Evolutionary conservation across 192 early-diverging fungal genomes (phyloP).

Genomic region (Umbelopsis isabellina): DNA sequence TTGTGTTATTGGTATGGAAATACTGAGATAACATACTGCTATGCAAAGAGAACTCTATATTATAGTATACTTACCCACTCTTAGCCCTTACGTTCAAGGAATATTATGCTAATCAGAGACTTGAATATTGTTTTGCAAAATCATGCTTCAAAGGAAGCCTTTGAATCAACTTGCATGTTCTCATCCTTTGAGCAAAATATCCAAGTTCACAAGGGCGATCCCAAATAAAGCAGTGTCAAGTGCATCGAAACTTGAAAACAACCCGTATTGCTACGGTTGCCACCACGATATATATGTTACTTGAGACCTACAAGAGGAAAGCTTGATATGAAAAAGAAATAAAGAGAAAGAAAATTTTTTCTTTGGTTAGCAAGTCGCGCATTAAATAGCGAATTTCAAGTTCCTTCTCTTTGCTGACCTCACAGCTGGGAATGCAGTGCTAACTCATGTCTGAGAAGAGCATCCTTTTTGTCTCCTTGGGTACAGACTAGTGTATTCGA

Average conservation of each 20-base stretch:
- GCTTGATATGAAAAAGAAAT: neutral
- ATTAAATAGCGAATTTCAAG: neutral
- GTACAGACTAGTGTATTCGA: neutral
- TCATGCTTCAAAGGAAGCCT: constrained; percentile 23
- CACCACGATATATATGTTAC: neutral
- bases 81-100: no score
- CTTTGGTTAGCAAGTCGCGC: neutral
- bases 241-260: constrained; percentile 8
- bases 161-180: constrained; percentile 20
- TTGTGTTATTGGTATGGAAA: no score
- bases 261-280: neutral
- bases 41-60: no score
- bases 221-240: constrained; percentile 12
- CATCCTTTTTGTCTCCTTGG: neutral
- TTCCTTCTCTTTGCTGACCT: neutral
- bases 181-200: constrained; percentile 12
- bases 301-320: neutral
- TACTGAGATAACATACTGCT: no score
- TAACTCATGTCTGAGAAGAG: neutral
- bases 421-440: no score
- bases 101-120: constrained; percentile 9
- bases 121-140: constrained; percentile 21
- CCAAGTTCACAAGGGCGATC: neutral
- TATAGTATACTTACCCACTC: no score
- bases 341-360: neutral